Evolutionary conservation across 2,329 filamentous ascomycete species (phyloP), one percentile per base, ranked within the genome.

Genomic region (Beauveria rudraprayagi): DNA sequence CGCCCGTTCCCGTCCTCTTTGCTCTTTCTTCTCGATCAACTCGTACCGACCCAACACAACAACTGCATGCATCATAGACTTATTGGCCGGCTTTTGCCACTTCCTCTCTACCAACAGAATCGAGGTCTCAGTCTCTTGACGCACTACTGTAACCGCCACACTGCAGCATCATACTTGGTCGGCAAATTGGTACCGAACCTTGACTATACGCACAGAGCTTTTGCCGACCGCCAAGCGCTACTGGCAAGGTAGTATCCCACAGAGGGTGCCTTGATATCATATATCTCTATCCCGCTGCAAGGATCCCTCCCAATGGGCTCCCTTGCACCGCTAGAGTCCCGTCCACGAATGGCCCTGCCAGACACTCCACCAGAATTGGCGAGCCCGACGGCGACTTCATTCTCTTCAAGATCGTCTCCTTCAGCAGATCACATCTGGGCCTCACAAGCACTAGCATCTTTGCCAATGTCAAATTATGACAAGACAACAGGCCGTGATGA

Each of bases 381-480:
- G 67, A 83, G 80, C 70, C 78, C 80, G 62, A 77, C 77, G 61
- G 77, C 77, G 58, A 77, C 79, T 19, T 76, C 77, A 34, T 78
- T 77, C 67, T 77, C 77, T 11, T 77, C 76, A 56, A 77, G 74
- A 69, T 73, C 75, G 26, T 74, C 72, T 22, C 70, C 71, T 43
- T 68, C 74, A 56, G 78, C 76, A 67, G 79, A 80, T 46, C 60
- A 56, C 46, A 37, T 47, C 30, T 65, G 60, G 63, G 41, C 63
- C 26, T 60, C 61, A 3, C 57, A 58, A 28, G 71, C 72, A 62
- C 77, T 78, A 62, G 73, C 80, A 64, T 81, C 81, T 64, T 77
- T 81, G 70, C 79, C 80, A 66, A 85, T 84, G 83, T 81, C 81
- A 69, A 79, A 76, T 71, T 80, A 84, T 83, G 82, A 82, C 62